Conservation (phyloP, 2,329 filamentous ascomycete genomes). For the Tricladium varicosporioides region DNA sequence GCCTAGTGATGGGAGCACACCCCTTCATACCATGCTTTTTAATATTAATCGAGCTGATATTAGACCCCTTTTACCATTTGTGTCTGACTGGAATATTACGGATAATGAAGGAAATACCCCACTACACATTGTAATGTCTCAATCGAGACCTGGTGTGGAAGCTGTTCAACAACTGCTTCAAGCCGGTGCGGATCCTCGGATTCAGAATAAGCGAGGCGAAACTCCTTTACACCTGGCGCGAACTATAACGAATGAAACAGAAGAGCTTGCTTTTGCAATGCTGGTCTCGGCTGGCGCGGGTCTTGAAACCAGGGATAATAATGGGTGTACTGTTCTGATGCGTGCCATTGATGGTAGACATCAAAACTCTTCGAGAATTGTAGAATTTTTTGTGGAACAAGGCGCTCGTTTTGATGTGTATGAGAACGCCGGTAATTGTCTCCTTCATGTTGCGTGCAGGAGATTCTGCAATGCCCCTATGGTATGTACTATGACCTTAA, state of each 20-base stretch:
- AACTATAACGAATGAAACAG: background rate
- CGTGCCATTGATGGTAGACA: background rate
- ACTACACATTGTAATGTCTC: constrained; percentile 8
- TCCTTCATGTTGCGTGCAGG: constrained; percentile 4
- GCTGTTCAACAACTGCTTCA: constrained; percentile 3
- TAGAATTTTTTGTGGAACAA: constrained; percentile 9
- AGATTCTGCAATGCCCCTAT: background rate
- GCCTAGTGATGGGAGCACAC: constrained; percentile 7
- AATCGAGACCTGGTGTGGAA: background rate
- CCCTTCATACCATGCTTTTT: constrained; percentile 11
- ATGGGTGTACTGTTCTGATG: constrained; percentile 10
- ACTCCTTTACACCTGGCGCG: constrained; percentile 4
- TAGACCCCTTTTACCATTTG: constrained; percentile 3
- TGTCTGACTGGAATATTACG: constrained; percentile 10
- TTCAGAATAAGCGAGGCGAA: constrained; percentile 4
- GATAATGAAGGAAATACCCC: constrained; percentile 11
- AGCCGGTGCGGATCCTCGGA: constrained; percentile 10
- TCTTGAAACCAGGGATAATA: constrained; percentile 12
- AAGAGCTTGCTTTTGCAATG: background rate
- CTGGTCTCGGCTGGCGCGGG: constrained; percentile 6
- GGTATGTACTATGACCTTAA: constrained; percentile 2
- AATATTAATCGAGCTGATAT: background rate
- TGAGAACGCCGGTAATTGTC: constrained; percentile 5
- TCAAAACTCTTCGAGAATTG: constrained; percentile 1
- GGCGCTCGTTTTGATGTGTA: constrained; percentile 9